A percentile compares a stretch with the other conserved stretches of the same genome.
These are phyloP conservation scores for Picochlorum sp. DNA, from an alignment of 139 green algal genomes.

Conservation along the genomic window DNA sequence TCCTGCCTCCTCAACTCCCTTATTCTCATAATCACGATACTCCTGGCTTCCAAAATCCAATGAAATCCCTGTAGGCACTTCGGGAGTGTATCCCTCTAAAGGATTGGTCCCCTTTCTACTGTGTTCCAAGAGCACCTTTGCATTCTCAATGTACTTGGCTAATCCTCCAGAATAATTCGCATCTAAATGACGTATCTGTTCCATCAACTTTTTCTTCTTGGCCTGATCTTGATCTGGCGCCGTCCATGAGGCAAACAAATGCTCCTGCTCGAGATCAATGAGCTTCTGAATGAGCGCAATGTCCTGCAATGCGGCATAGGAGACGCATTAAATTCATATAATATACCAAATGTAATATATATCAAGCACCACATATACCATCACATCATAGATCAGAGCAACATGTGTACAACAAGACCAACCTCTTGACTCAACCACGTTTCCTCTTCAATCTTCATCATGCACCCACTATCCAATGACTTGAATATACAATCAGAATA, in stretches of 20 bases:
- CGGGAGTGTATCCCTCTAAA: conserved; percentile 84
- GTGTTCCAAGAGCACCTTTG: conserved; percentile 69
- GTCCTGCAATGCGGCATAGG: conserved; percentile 15
- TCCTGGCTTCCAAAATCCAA: conserved; percentile 65
- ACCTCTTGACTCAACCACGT: conserved; percentile 1
- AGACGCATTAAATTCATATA: background rate
- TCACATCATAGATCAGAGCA: background rate
- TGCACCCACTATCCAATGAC: background rate
- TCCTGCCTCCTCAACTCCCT: conserved; percentile 36
- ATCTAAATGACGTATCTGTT: conserved; percentile 66
- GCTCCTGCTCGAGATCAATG: conserved; percentile 46
- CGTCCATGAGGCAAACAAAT: conserved; percentile 72
- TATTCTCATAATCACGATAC: conserved; percentile 60
- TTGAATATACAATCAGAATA: background rate
- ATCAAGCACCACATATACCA: background rate
- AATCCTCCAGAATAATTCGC: conserved; percentile 75
- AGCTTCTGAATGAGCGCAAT: conserved; percentile 23
- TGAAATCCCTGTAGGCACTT: conserved; percentile 69
- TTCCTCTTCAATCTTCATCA: conserved; percentile 4
- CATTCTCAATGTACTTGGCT: conserved; percentile 76
- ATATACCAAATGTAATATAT: background rate
- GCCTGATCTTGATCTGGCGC: conserved; percentile 42
- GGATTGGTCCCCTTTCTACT: conserved; percentile 80
- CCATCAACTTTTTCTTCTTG: conserved; percentile 45
- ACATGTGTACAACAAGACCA: too few species aligned